Base-by-base conservation (phyloP, 768 basidiomycete genomes). In the Gymnopilus junonius region DNA sequence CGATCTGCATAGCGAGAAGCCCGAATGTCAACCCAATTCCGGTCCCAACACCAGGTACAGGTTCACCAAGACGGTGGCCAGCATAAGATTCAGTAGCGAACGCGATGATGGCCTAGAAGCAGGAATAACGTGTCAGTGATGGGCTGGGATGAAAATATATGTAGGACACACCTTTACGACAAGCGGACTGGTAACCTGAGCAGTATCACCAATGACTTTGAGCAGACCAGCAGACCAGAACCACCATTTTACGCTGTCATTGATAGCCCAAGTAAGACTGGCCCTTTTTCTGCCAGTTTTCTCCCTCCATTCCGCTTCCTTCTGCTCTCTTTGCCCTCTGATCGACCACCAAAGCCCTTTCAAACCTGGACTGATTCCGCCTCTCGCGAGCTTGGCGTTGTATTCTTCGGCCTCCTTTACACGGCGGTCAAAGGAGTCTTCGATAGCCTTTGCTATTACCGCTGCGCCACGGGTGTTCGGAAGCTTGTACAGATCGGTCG, bases 401-500 rank as follows among this genome's bases (percentile, higher is more conserved):
- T 92, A 96, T 39, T 83, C 85, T 0, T 82, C 80, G 1, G 91
- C 92, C 40, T 78, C 79, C 62, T 76, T 76, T 29, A 77, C 74
- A 2, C 92, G 82, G 15, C 79, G 74, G 21, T 88, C 85, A 70
- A 90, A 95, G 0, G 91, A 91, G 3, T 74, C 74, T 20, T 83
- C 79, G 40, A 97, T 90, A 35, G 81, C 77, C 1, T 85, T 77
- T 2, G 91, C 90, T 39, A 94, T 85, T 15, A 76, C 69, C 1
- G 79, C 82, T 0, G 94, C 83, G 1, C 84, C 80, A 25, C 87
- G 84, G 21, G 84, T 73, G 37, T 87, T 84, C 61, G 87, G 87
- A 25, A 95, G 85, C 74, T 87, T 91, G 81, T 89, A 95, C 3
- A 96, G 80, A 74, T 96, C 94, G 0, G 89, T 76, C 0, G 88